Evolutionary conservation across 805 yeast species (phyloP), one percentile per base, ranked within the genome.

Genomic region (Starmera pachycereana): DNA sequence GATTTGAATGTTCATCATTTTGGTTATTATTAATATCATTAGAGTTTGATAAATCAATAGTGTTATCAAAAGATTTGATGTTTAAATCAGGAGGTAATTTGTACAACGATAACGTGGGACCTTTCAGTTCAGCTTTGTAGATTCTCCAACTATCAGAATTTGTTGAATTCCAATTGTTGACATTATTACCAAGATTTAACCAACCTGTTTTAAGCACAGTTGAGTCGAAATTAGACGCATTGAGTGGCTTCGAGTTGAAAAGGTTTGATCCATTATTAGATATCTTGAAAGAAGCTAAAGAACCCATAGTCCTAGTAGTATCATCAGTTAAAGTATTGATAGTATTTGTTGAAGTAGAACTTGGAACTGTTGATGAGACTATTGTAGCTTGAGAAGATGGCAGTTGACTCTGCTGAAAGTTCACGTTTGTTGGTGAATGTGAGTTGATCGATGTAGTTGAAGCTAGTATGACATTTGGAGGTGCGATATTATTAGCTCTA

Each of bases 101-200:
- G 63, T 73, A 83, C 13, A 88, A 57, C 40, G 68, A 66, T 39
- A 88, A 60, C 34, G 67, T 65, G 2, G 88, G 74, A 14, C 95
- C 95, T 49, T 70, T 74, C 42, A 88, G 61, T 51, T 78, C 85
- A 0, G 82, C 87, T 38, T 81, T 67, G 41, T 66, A 74, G 29
- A 85, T 56, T 43, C 71, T 55, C 63, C 63, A 58, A 1, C 52
- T 47, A 33, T 52, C 56, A 6, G 53, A 35, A 18, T 46, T 44
- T 4, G 52, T 35, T 16, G 40, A 42, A 32, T 47, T 46, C 46
- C 50, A 50, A 27, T 52, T 47, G 12, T 40, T 46, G 32, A 54
- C 45, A 33, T 63, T 62, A 29, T 59, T 57, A 2, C 73, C 64
- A 44, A 66, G 69, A 52, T 80, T 80, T 13, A 79, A 47, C 85